Evolutionary conservation across 1,284 basidiomycete species (phyloP), one percentile per base, ranked within the genome.

Genomic region (Gymnopus androsaceus): DNA sequence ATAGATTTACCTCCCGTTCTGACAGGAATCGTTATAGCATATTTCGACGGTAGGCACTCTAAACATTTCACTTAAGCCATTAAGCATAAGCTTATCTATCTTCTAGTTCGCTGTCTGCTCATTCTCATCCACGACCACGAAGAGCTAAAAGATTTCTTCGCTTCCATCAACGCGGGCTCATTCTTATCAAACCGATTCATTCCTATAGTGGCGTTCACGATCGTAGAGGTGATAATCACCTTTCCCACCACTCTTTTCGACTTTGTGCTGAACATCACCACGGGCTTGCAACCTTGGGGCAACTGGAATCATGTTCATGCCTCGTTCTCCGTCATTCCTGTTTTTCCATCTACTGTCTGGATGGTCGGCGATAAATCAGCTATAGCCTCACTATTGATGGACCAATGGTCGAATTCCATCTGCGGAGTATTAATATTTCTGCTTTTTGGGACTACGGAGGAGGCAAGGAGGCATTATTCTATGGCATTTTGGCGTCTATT

Each of bases 151-250:
- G 61, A 75, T 21, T 60, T 76, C 17, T 64, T 80, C 7, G 71
- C 72, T 0, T 64, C 71, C 15, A 28, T n/a, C 21, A 61, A 66
- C 12, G 68, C 11, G 9, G 11, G 28, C 14, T 38, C 28, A 19
- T 28, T 75, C 56, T 72, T 33, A 9, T 14, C 31, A 3, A 19
- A 75, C 59, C 78, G 78, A 23, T 85, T 82, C 67, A 66, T 83
- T 56, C 82, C 84, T 4, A 75, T 85, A 23, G 77, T 84, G 69
- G 73, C 72, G 0, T 69, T 85, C 34, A 27, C 44, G 12, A 38
- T 45, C 7, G 12, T 37, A 19, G 49, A 56, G 21, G 41, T 55
- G 8, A 27, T 51, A 12, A 30, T n/a, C 17, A 57, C 51, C 6
- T 41, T 38, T 25, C 55, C 50, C 3, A 30, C 53, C 21, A 34